A percentile compares a stretch with the other conserved stretches of the same genome.
These are phyloP conservation scores for Aciculosporium take DNA, from an alignment of 2,329 filamentous ascomycete species.

Conservation along the genomic window DNA sequence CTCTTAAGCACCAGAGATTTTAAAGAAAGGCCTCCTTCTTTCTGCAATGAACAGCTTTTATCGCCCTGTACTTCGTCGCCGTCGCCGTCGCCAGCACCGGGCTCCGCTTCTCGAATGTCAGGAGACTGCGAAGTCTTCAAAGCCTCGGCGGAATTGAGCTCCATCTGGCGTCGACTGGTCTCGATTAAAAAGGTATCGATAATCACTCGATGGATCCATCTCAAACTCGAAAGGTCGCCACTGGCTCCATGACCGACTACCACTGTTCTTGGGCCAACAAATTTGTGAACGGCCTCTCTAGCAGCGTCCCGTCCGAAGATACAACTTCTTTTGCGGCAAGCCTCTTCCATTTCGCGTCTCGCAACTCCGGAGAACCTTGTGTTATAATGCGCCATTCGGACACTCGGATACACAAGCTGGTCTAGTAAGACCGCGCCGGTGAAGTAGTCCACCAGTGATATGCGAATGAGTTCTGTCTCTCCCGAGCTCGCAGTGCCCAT, in stretches of 20 bases:
- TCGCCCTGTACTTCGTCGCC: not conserved
- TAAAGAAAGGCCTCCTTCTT: constrained; percentile 19
- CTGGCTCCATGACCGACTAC: constrained; percentile 32
- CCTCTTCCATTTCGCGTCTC: constrained; percentile 21
- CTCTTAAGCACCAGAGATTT: constrained; percentile 24
- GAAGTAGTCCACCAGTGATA: constrained; percentile 38
- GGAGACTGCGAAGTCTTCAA: not conserved
- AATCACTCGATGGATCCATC: constrained; percentile 32
- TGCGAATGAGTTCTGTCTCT: constrained; percentile 36
- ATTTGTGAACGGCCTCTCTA: constrained; percentile 26
- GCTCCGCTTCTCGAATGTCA: constrained; percentile 5
- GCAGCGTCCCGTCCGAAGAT: constrained; percentile 28
- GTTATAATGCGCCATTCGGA: constrained; percentile 33
- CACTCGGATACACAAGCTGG: constrained; percentile 32
- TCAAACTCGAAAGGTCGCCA: constrained; percentile 27
- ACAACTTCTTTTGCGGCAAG: constrained; percentile 17
- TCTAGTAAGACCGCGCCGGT: constrained; percentile 33
- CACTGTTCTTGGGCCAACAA: constrained; percentile 30
- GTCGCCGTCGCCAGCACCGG: not conserved
- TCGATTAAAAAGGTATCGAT: constrained; percentile 31
- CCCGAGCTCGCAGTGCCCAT: constrained; percentile 32
- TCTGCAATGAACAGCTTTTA: not conserved
- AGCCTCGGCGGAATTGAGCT: not conserved
- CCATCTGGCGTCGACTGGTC: constrained; percentile 7
- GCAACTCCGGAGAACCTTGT: constrained; percentile 36